Evolutionary conservation across 306 rosid genomes (phyloP).

Genomic region (Lupinus albus): DNA sequence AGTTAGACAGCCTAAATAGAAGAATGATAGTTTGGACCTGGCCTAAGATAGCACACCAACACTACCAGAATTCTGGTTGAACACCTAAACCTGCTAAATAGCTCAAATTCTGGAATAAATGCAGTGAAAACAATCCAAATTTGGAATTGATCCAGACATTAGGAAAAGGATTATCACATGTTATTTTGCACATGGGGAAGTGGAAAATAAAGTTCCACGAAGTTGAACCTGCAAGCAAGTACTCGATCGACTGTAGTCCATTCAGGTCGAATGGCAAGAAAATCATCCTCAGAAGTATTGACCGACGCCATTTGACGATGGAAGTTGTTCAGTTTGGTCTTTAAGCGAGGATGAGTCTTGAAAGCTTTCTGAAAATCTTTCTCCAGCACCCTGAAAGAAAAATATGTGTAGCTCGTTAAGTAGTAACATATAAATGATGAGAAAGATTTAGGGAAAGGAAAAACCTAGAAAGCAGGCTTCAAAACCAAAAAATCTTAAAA

Average conservation of each 20-base stretch:
- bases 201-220: constrained; percentile 37
- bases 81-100: constrained; percentile 26
- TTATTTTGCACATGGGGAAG: constrained; percentile 20
- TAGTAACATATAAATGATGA: constrained; percentile 35
- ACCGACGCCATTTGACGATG: constrained; percentile 72
- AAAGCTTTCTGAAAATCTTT: constrained; percentile 93
- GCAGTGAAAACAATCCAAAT: constrained; percentile 27
- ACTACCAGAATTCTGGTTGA: constrained; percentile 25
- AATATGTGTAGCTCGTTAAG: constrained; percentile 36
- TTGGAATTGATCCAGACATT: constrained; percentile 26
- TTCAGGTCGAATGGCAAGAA: constrained; percentile 91
- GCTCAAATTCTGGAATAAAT: constrained; percentile 30
- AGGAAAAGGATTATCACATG: constrained; percentile 14
- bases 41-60: constrained; percentile 23
- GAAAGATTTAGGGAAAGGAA: constrained; percentile 32
- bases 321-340: constrained; percentile 79
- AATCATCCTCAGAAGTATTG: constrained; percentile 87
- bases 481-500: constrained; percentile 14
- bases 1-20: not conserved
- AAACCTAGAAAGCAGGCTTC: not conserved
- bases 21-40: constrained; percentile 26
- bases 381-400: constrained; percentile 79
- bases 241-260: constrained; percentile 98
- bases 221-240: constrained; percentile 84
- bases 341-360: constrained; percentile 83